Evolutionary conservation across 768 basidiomycete genomes (phyloP), one percentile per base, ranked within the genome.

Genomic region (Termitomyces titanicus): DNA sequence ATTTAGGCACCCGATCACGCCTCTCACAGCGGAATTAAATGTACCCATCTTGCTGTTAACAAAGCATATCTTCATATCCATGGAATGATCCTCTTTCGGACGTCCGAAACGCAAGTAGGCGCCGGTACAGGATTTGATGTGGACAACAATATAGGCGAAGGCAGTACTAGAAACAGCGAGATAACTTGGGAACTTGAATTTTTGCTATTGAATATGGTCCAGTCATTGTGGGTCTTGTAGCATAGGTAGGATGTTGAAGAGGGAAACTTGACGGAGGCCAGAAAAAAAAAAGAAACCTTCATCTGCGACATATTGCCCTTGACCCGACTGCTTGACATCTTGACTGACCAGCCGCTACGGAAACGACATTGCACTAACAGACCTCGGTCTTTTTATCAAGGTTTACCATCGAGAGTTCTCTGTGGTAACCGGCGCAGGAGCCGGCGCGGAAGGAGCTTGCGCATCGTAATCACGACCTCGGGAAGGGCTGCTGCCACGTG

Each of bases 151-250:
- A 68, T 74, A 79, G 74, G 72, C 72, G 70, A 74, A 74, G 66
- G 72, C 74, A 76, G 68, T 78, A 82, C 79, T 79, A 72, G 76
- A 77, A 80, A 71, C 64, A 72, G 71, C 73, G 75, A 76, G 76
- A 74, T 72, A 79, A 85, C 82, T 84, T 85, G 83, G 79, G 64
- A 83, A 82, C 81, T 85, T 84, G 81, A 73, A 72, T 79, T 73
- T 63, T 68, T 64, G 78, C 74, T 81, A 84, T 76, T 75, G 79
- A 79, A 70, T 61, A 70, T 61, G 72, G 66, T 72, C 79, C 79
- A 74, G 74, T 70, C 69, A 68, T 60, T 57, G 62, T 56, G 66
- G 55, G 55, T 77, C 75, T 78, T 75, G 73, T 72, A 74, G 75
- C 69, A 79, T 70, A 62, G 59, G 60, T 60, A 55, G 54, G 75